Conservation (phyloP, 345 rosid genomes). For the Hypericum perforatum region DNA sequence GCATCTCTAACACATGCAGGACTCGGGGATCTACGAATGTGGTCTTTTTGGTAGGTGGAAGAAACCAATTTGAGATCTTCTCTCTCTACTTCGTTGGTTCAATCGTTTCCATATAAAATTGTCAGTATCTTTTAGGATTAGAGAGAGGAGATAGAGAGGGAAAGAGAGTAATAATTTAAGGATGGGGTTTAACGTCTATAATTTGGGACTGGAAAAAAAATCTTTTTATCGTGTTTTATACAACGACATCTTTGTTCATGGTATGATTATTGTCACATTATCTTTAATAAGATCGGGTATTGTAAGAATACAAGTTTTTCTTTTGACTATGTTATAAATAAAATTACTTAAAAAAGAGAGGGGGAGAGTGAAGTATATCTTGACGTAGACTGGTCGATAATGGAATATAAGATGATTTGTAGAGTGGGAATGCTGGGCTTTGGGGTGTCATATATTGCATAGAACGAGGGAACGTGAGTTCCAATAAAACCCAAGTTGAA, state of each 20-base stretch:
- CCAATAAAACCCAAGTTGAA: constrained; percentile 37
- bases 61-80: constrained; percentile 17
- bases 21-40: constrained; percentile 78
- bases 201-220: too few species aligned
- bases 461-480: constrained; percentile 85
- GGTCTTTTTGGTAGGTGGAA: constrained; percentile 7
- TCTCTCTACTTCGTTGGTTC: constrained; percentile 16
- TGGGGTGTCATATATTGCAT: constrained; percentile 62
- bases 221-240: too few species aligned
- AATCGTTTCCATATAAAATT: background rate
- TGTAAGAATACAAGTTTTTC: too few species aligned
- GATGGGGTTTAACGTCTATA: too few species aligned
- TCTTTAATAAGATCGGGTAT: too few species aligned
- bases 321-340: too few species aligned
- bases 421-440: constrained; percentile 29
- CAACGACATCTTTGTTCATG: too few species aligned
- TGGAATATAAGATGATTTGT: constrained; percentile 40
- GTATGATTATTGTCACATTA: too few species aligned
- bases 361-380: constrained; percentile 9
- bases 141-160: too few species aligned
- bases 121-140: too few species aligned
- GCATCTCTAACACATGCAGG: constrained; percentile 45
- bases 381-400: constrained; percentile 44
- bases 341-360: background rate
- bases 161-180: too few species aligned